Percentiles rank a stretch among this genome's conserved stretches.
phyloP scores from a whole-genome alignment of 441 rosid species.

The Corymbia citriodora region DNA sequence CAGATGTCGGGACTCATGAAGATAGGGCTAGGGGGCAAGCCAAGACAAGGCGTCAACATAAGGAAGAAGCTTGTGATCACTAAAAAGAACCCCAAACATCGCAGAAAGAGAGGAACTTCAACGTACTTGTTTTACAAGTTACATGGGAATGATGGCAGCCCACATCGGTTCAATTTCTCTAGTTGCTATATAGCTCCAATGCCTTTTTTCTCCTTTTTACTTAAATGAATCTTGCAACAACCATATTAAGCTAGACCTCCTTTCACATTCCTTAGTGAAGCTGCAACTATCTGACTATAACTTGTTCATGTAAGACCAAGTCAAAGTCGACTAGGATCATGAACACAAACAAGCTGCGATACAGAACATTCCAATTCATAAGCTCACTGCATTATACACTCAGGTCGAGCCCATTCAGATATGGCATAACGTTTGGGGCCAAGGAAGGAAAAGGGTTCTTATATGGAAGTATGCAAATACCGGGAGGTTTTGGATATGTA shows the following conservation, averaged over 20 bases:
- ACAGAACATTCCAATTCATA: neutral
- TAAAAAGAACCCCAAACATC: neutral
- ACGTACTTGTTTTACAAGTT: neutral
- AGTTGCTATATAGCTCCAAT: neutral
- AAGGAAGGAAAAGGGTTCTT: neutral
- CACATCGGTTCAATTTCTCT: neutral
- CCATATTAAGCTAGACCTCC: neutral
- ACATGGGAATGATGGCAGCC: neutral
- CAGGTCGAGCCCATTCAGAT: neutral
- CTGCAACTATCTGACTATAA: neutral
- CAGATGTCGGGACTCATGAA: conserved; percentile 36
- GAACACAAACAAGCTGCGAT: neutral
- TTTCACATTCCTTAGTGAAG: neutral
- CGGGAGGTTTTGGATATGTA: neutral
- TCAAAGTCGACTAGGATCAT: neutral
- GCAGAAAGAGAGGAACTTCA: neutral
- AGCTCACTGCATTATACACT: neutral
- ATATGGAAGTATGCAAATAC: neutral
- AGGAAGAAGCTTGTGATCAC: neutral
- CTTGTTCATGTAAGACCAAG: neutral
- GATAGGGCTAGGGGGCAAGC: conserved; percentile 30
- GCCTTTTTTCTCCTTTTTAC: neutral
- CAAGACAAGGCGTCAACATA: neutral
- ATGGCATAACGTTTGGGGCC: neutral
- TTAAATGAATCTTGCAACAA: neutral